Evolutionary conservation across 352 stramenopile genomes (phyloP).

Genomic region (Pythium coloratum): DNA sequence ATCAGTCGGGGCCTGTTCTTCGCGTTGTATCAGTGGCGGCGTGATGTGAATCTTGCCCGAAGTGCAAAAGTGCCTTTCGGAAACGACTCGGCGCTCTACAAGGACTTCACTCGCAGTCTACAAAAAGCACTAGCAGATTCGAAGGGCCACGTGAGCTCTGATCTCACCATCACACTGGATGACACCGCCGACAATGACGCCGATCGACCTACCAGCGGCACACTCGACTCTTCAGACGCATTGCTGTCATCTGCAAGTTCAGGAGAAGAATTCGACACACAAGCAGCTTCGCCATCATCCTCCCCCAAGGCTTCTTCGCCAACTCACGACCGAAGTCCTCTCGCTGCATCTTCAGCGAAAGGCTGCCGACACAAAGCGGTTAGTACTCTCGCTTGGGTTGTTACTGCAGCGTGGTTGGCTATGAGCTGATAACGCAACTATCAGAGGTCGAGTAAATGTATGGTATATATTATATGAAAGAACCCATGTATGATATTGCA

Average conservation of each 20-base stretch:
- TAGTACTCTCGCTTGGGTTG: no score
- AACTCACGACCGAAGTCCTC: no score
- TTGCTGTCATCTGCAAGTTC: not conserved
- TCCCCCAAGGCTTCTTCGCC: no score
- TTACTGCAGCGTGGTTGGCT: no score
- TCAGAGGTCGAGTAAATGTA: no score
- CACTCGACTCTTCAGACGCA: not conserved
- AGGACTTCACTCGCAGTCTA: slow-evolving; percentile 33
- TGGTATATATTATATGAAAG: no score
- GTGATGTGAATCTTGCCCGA: slow-evolving; percentile 44
- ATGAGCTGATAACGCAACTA: no score
- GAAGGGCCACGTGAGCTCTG: slow-evolving; percentile 33
- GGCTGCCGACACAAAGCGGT: no score
- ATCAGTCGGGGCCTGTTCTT: slow-evolving; percentile 31
- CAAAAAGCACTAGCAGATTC: slow-evolving; percentile 21
- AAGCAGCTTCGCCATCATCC: not conserved
- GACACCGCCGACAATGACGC: not conserved
- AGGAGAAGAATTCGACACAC: not conserved
- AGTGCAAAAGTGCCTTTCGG: slow-evolving; percentile 40
- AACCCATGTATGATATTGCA: no score
- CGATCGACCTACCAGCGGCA: not conserved
- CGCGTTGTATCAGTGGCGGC: slow-evolving; percentile 48
- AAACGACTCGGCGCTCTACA: slow-evolving; percentile 42
- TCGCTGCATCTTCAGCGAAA: no score
- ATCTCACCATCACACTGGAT: slow-evolving; percentile 33